Percentiles rank a stretch among this genome's conserved stretches.
Evolutionary conservation across 1,139 yeast genomes (phyloP).

Genomic region (Suhomyces anneliseae): DNA sequence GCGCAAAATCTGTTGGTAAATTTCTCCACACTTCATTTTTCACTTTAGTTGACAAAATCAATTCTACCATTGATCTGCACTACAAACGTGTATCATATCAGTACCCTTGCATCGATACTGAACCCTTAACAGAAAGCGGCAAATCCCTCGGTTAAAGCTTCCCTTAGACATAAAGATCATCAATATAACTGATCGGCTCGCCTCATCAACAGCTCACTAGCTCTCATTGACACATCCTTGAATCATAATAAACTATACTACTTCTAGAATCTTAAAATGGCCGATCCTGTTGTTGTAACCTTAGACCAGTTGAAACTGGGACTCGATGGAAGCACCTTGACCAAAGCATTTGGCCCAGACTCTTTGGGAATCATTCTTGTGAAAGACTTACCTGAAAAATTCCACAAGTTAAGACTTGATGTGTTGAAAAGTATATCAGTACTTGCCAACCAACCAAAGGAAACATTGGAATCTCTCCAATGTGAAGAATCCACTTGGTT

Average conservation of each 20-base stretch:
- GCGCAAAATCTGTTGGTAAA: too few species aligned
- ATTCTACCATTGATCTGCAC: too few species aligned
- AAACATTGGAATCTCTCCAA: slow-evolving; percentile 40
- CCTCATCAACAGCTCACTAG: too few species aligned
- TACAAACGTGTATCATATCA: too few species aligned
- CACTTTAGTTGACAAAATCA: too few species aligned
- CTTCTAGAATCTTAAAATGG: neutral
- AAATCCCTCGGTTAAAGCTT: too few species aligned
- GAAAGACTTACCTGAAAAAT: slow-evolving; percentile 42
- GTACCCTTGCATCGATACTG: too few species aligned
- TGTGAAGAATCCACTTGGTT: slow-evolving; percentile 51
- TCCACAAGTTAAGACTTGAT: slow-evolving; percentile 35
- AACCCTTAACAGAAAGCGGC: too few species aligned
- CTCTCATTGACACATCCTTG: too few species aligned
- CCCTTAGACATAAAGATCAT: too few species aligned
- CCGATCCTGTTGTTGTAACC: slow-evolving; percentile 32
- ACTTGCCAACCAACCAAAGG: slow-evolving; percentile 43
- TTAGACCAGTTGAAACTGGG: slow-evolving; percentile 37
- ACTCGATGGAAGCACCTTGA: slow-evolving; percentile 29
- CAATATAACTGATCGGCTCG: too few species aligned
- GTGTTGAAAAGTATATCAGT: slow-evolving; percentile 49
- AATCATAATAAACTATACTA: neutral
- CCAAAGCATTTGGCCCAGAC: slow-evolving; percentile 55
- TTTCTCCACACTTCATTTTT: too few species aligned
- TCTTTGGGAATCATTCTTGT: slow-evolving; percentile 57